These are phyloP conservation scores for Bigelowiella natans DNA, from an alignment of 78 protist genomes.

Conservation along the genomic window DNA sequence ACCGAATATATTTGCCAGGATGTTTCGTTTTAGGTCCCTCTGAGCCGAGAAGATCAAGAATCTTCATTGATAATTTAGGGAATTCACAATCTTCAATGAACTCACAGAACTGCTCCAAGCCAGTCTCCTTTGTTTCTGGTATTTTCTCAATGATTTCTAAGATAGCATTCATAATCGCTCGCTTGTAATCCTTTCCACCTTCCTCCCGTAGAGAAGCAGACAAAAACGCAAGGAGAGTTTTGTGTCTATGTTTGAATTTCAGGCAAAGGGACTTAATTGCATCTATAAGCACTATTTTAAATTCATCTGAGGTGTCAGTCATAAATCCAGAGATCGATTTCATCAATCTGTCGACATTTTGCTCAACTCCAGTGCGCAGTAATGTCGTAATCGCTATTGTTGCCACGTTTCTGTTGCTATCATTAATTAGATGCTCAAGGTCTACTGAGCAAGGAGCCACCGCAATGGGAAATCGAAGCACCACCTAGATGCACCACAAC, in stretches of 20 bases:
- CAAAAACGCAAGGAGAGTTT: conserved; percentile 49
- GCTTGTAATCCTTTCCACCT: conserved; percentile 52
- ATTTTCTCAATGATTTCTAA: not conserved
- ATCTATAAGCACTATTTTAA: conserved; percentile 59
- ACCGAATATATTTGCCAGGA: conserved; percentile 75
- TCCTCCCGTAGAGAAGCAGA: conserved; percentile 52
- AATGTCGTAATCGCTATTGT: conserved; percentile 94
- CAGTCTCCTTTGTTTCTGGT: conserved; percentile 29
- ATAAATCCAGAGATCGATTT: conserved; percentile 71
- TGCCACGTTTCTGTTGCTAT: conserved; percentile 84
- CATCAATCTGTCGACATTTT: conserved; percentile 74
- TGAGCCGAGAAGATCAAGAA: conserved; percentile 78
- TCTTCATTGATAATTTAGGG: conserved; percentile 59
- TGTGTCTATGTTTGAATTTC: conserved; percentile 60
- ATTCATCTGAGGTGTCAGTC: conserved; percentile 79
- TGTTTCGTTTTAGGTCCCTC: conserved; percentile 49
- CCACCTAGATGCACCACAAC: no score
- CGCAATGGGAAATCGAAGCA: conserved; percentile 50
- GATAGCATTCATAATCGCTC: not conserved
- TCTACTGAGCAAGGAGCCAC: conserved; percentile 80
- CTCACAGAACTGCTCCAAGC: conserved; percentile 77
- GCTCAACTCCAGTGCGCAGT: conserved; percentile 71
- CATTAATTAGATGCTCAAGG: conserved; percentile 81
- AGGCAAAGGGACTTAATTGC: conserved; percentile 73
- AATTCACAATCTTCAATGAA: conserved; percentile 97